Conservation (phyloP, 2,329 filamentous ascomycete species). For the Aureobasidium lini region DNA sequence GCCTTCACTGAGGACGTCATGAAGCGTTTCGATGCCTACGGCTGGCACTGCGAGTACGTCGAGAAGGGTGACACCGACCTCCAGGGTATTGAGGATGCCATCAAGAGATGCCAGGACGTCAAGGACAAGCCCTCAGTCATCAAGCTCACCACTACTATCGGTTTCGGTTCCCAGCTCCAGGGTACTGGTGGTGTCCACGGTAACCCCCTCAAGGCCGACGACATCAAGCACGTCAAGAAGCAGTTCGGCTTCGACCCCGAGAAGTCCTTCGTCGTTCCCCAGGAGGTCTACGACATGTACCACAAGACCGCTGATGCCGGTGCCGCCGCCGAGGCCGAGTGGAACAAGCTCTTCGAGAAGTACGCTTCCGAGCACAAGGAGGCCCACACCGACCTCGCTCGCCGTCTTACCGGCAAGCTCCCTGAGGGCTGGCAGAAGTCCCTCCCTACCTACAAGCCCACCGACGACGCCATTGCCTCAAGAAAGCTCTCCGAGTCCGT, state of each 20-base stretch:
- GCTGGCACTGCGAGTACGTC: constrained; percentile 86
- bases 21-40: constrained; percentile 94
- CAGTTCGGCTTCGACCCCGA: constrained; percentile 96
- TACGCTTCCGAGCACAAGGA: constrained; percentile 71
- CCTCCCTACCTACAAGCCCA: constrained; percentile 83
- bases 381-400: constrained; percentile 72
- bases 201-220: constrained; percentile 88
- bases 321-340: constrained; percentile 84
- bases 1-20: constrained; percentile 95
- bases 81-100: constrained; percentile 76
- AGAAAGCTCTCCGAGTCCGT: constrained; percentile 96
- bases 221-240: constrained; percentile 86
- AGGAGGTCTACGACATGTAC: constrained; percentile 90
- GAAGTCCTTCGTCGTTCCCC: constrained; percentile 85
- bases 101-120: constrained; percentile 75
- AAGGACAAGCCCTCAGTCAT: constrained; percentile 96
- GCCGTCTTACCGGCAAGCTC: constrained; percentile 74
- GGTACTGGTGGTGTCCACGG: constrained; percentile 96
- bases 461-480: constrained; percentile 77
- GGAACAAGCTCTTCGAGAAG: constrained; percentile 87
- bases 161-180: constrained; percentile 86
- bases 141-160: constrained; percentile 95
- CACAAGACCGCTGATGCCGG: constrained; percentile 77
- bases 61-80: constrained; percentile 85
- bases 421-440: constrained; percentile 94